Base-by-base conservation (phyloP, 805 yeast genomes). In the Starmerella potacharoeniae region DNA sequence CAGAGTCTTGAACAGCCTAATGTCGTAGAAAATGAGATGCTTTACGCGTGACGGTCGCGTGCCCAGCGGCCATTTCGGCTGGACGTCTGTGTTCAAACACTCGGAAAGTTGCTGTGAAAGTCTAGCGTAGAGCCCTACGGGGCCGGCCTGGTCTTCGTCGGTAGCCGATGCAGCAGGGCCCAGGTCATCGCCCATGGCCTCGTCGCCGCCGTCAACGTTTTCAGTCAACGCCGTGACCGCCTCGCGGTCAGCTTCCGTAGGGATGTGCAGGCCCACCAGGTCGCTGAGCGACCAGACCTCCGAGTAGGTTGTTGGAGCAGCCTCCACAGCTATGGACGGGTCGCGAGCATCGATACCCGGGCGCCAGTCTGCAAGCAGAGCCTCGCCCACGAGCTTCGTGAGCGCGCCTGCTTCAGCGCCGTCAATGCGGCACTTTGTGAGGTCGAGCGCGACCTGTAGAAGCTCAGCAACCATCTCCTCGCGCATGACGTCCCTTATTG, bases 381-480 rank as follows among this genome's bases (percentile, higher is more conserved):
- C 81, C 52, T 69, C 69, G 50, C 86, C 78, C 9, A 85, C 70
- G 0, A 76, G 62, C 49, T 79, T 76, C 49, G 83, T 74, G 6
- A 77, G 66, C 0, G 72, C 57, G 35, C 69, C 67, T 59, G 77
- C 76, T 50, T 77, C 76, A 9, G 78, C 78, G 56, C 75, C 75
- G 4, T 43, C 39, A 4, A 59, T 34, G 14, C 47, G 46, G 43
- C 84, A 75, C 47, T 74, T 75, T 0, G 83, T 72, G 31, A 88
- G 67, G 41, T 80, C 83, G 31, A 70, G 66, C 5, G 87, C 65
- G 89, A 93, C 84, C n/a, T 66, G 62, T 6, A 85, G 65, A 17
- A 87, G 79, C 58, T 83, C 88, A 43, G 78, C 82, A 60, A 84
- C 82, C 86, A 85, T 81, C 55, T 84, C 90, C 64, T 88, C 95